These are phyloP conservation scores for Podochytrium sp. DNA, from an alignment of 192 early-diverging fungal genomes.

Conservation along the genomic window DNA sequence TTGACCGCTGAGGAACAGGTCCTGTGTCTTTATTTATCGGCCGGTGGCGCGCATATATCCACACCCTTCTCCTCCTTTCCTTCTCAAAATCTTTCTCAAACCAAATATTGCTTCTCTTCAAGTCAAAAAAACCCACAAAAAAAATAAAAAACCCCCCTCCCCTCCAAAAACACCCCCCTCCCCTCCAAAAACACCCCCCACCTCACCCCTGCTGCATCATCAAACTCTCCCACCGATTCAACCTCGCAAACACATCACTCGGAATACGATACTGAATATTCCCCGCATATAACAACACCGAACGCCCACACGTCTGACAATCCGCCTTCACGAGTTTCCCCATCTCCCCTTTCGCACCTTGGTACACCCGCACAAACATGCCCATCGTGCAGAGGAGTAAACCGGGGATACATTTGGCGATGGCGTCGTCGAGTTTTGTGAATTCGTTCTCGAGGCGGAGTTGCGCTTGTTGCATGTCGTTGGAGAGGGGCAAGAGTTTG, in stretches of 20 bases:
- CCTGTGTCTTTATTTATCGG: too few species aligned
- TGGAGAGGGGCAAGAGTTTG: slow-evolving; percentile 63
- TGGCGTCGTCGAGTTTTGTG: slow-evolving; percentile 61
- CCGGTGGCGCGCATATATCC: too few species aligned
- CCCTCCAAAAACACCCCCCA: slow-evolving; percentile 20
- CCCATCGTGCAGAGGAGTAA: slow-evolving; percentile 77
- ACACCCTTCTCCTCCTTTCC: too few species aligned
- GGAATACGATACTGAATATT: slow-evolving; percentile 87
- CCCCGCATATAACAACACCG: slow-evolving; percentile 81
- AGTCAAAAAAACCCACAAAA: background rate
- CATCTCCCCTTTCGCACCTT: slow-evolving; percentile 50
- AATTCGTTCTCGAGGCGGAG: slow-evolving; percentile 69
- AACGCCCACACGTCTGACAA: slow-evolving; percentile 65
- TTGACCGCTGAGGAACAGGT: too few species aligned
- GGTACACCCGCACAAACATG: slow-evolving; percentile 63
- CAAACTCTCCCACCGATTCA: slow-evolving; percentile 75
- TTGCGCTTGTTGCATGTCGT: slow-evolving; percentile 58
- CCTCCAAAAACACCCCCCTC: background rate
- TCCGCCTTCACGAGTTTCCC: slow-evolving; percentile 25
- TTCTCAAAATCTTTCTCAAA: too few species aligned
- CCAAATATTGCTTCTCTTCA: too few species aligned
- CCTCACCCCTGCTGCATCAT: too few species aligned
- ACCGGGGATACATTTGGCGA: slow-evolving; percentile 77
- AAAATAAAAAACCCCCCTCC: too few species aligned
- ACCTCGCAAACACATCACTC: slow-evolving; percentile 71